phyloP scores from a whole-genome alignment of 257 asterid genomes.

The Cordia subcordata region DNA sequence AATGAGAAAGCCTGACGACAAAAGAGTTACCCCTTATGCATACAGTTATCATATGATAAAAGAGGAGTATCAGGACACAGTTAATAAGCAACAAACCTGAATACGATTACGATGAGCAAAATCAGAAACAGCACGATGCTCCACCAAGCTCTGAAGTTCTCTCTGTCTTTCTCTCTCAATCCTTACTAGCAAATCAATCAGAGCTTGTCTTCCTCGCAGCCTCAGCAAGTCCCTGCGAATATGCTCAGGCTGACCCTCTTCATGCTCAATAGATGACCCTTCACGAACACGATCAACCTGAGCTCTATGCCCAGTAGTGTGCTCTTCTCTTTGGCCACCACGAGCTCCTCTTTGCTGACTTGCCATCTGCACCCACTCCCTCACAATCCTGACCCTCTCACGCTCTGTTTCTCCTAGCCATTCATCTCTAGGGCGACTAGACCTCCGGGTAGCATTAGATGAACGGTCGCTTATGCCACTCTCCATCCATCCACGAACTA shows the following conservation, averaged over 20 bases:
- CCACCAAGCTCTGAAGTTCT: conserved; percentile 75
- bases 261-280: conserved; percentile 46
- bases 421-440: conserved; percentile 66
- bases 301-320: conserved; percentile 26
- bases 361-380: conserved; percentile 95
- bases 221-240: conserved; percentile 75
- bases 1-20: too few relatives aligned
- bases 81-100: conserved; percentile 44
- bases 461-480: conserved; percentile 66
- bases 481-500: conserved; percentile 98
- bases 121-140: conserved; percentile 89
- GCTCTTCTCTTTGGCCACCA: conserved; percentile 53
- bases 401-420: conserved; percentile 96
- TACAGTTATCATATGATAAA: not conserved
- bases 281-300: conserved; percentile 53
- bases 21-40: not conserved
- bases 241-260: conserved; percentile 77
- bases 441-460: conserved; percentile 58
- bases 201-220: conserved; percentile 83
- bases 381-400: conserved; percentile 88
- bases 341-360: conserved; percentile 83
- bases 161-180: conserved; percentile 79
- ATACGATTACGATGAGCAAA: conserved; percentile 91
- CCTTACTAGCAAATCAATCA: conserved; percentile 80
- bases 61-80: not conserved